These are phyloP conservation scores for Penicillium soppii DNA, from an alignment of 495 filamentous ascomycete genomes.

Conservation along the genomic window DNA sequence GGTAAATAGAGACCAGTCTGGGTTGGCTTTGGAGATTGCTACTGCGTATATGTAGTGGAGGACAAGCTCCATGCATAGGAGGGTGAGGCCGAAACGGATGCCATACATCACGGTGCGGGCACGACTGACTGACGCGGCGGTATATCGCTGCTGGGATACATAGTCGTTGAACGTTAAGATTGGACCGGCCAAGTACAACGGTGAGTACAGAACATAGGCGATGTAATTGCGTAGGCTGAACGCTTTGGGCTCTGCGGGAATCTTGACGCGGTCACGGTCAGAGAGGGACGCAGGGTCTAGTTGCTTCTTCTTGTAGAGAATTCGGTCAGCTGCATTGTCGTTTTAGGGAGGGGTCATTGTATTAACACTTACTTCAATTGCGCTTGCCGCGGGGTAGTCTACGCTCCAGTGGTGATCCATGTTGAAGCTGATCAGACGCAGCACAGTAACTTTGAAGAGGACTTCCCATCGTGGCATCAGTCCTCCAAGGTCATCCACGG, in stretches of 20 bases:
- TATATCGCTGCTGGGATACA: conserved; percentile 79
- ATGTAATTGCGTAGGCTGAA: conserved; percentile 82
- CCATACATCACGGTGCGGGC: conserved; percentile 74
- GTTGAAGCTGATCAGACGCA: conserved; percentile 94
- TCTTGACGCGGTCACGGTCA: conserved; percentile 79
- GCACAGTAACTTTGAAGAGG: conserved; percentile 93
- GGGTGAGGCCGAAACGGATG: conserved; percentile 73
- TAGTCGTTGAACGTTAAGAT: conserved; percentile 99
- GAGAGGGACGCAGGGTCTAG: conserved; percentile 81
- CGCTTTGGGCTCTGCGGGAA: conserved; percentile 66
- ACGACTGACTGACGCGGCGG: conserved; percentile 61
- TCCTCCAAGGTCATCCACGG: conserved; percentile 75
- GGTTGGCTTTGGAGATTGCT: conserved; percentile 81
- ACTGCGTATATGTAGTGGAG: conserved; percentile 93
- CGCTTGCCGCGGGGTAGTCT: conserved; percentile 60
- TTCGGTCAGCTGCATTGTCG: conserved; percentile 48
- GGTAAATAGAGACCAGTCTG: conserved; percentile 80
- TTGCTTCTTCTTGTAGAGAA: conserved; percentile 91
- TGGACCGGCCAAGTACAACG: conserved; percentile 88
- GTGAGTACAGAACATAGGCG: conserved; percentile 86
- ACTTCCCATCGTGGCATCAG: conserved; percentile 89
- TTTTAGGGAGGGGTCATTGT: neutral
- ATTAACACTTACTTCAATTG: conserved; percentile 72
- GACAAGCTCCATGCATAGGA: conserved; percentile 91
- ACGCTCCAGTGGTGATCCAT: conserved; percentile 95